Percentiles rank a stretch among this genome's conserved stretches.
These are phyloP conservation scores for Sporothrix schenckii DNA, from an alignment of 2,329 filamentous ascomycete species.

Conservation along the genomic window DNA sequence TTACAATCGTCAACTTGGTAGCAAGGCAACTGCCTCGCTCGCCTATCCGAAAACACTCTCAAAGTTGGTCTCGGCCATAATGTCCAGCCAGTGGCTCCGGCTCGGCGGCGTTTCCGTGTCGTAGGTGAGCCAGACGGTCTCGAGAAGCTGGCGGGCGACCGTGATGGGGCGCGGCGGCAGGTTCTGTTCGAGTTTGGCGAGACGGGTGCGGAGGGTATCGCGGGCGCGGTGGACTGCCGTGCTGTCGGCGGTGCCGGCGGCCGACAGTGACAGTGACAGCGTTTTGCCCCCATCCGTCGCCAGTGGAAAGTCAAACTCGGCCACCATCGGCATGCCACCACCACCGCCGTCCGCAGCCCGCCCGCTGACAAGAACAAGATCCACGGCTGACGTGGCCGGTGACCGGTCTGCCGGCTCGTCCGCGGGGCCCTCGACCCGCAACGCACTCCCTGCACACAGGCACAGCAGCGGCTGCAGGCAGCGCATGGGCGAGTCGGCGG, in stretches of 20 bases:
- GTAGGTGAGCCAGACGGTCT: slow-evolving; percentile 47
- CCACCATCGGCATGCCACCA: not conserved
- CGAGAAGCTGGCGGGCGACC: slow-evolving; percentile 46
- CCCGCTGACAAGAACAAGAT: not conserved
- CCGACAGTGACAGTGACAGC: not conserved
- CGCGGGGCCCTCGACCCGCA: slow-evolving; percentile 24
- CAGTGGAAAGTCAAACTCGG: not conserved
- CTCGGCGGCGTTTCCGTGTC: slow-evolving; percentile 41
- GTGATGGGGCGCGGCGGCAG: slow-evolving; percentile 46
- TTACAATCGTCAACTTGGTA: too few relatives aligned
- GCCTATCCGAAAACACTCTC: slow-evolving; percentile 33
- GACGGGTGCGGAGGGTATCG: slow-evolving; percentile 43
- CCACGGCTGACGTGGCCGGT: not conserved
- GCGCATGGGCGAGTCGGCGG: slow-evolving; percentile 37
- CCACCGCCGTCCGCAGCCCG: not conserved
- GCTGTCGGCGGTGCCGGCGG: not conserved
- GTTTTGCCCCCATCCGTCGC: not conserved
- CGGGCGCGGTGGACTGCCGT: slow-evolving; percentile 38
- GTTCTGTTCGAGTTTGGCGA: slow-evolving; percentile 45
- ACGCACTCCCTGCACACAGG: slow-evolving; percentile 36
- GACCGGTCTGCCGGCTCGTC: not conserved
- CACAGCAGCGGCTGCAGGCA: slow-evolving; percentile 38
- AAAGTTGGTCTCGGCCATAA: slow-evolving; percentile 32
- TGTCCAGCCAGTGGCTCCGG: slow-evolving; percentile 35
- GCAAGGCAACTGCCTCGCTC: too few relatives aligned